Evolutionary conservation across 805 yeast genomes (phyloP), one percentile per base, ranked within the genome.

Genomic region (Yarrowia hollandica): DNA sequence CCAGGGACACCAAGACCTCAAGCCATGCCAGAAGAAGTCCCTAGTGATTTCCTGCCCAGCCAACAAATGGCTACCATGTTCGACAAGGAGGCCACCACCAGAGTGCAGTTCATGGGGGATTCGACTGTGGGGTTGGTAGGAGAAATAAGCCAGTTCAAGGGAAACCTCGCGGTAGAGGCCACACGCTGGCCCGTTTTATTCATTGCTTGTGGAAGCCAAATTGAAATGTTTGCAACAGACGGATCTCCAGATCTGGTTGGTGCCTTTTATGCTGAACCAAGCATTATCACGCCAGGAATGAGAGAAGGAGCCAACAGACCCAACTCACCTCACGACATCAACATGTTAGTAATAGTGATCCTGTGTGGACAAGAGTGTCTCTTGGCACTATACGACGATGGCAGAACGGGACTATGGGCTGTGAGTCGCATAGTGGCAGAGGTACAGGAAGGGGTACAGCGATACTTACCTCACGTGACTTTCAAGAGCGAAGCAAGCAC

Each of bases 1-100:
- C 39, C 55, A 9, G 55, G 55, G 4, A 48, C 55, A 5, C 55
- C 55, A 3, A 10, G 55, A 12, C 55, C 38, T 3, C 55, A 48
- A 15, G 23, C 15, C 5, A 33, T 39, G 6, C 30, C 21, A 11
- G 55, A 48, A 15, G 55, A 48, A 22, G 30, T 12, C 6, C 55
- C 55, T 8, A 48, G 39, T 16, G 39, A 33, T 22, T 48, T 48
- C 16, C 21, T 48, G 22, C 55, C 55, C 16, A 21, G 55, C 22
- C 55, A 48, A 11, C 55, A 48, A 22, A 48, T 48, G 55, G 55
- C 55, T 4, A 22, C 39, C 16, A 48, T 48, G 55, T 48, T 48
- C 39, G 55, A 33, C 21, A 48, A 21, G 15, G 31, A 33, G n/a
- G 55, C 30, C 22, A 33, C 30, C 2, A 48, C 55, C 14, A 18